Percentiles rank a stretch among this genome's conserved stretches.
Evolutionary conservation across 2,329 filamentous ascomycete genomes (phyloP).

Genomic region (Aspergillus tanneri): DNA sequence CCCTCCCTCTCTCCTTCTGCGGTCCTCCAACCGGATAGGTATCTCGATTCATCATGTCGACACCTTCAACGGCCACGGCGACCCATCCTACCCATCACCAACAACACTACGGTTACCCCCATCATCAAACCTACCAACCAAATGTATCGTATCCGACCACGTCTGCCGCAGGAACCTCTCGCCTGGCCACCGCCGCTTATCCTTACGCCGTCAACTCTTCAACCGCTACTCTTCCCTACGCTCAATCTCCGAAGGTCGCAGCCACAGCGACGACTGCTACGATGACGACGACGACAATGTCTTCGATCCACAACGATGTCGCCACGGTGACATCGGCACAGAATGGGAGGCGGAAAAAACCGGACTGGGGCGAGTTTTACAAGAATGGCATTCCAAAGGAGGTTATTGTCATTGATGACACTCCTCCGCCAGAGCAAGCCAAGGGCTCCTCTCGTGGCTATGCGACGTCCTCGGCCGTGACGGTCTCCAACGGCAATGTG

Average conservation of each 20-base stretch:
- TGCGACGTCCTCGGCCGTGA: slow-evolving; percentile 25
- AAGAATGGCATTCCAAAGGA: slow-evolving; percentile 80
- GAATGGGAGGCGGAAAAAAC: slow-evolving; percentile 56
- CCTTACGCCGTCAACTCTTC: slow-evolving; percentile 41
- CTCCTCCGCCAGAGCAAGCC: slow-evolving; percentile 51
- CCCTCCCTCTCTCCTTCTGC: neutral
- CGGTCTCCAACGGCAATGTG: slow-evolving; percentile 27
- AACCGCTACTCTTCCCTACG: slow-evolving; percentile 33
- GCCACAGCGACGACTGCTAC: slow-evolving; percentile 29
- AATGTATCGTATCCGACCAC: slow-evolving; percentile 54
- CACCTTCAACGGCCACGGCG: slow-evolving; percentile 73
- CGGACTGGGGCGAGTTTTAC: slow-evolving; percentile 79
- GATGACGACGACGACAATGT: slow-evolving; percentile 34
- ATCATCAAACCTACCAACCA: slow-evolving; percentile 56
- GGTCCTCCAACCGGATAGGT: slow-evolving; percentile 23
- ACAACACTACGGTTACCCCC: slow-evolving; percentile 62
- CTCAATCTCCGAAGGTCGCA: slow-evolving; percentile 37
- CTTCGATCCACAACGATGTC: slow-evolving; percentile 41
- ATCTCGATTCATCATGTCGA: slow-evolving; percentile 64
- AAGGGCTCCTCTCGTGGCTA: slow-evolving; percentile 24
- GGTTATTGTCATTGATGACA: slow-evolving; percentile 76
- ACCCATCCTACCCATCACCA: slow-evolving; percentile 65
- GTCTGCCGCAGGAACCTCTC: slow-evolving; percentile 39
- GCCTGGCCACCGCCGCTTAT: slow-evolving; percentile 46
- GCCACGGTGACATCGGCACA: slow-evolving; percentile 40